phyloP scores from a whole-genome alignment of 257 asterid species.

The Voacanga thouarsii region DNA sequence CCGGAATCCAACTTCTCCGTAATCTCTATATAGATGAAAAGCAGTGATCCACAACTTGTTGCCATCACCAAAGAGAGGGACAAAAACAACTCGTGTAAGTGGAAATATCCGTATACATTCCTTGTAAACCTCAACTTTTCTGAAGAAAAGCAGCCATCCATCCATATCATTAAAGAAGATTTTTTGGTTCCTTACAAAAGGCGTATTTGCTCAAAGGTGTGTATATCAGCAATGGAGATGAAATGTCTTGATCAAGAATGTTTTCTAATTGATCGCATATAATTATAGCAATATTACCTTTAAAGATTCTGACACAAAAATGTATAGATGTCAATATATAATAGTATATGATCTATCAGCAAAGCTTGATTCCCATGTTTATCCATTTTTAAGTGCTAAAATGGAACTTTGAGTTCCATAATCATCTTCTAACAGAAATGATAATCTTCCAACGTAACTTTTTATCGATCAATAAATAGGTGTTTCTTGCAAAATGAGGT shows the following conservation, averaged over 20 bases:
- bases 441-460: neutral
- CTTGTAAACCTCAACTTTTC: conserved; percentile 10
- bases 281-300: too few species aligned
- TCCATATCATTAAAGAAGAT: conserved; percentile 1
- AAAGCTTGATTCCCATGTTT: conserved; percentile 3
- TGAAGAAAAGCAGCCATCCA: neutral
- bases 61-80: conserved; percentile 10
- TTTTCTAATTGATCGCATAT: neutral
- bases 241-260: neutral
- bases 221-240: neutral
- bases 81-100: neutral
- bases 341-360: neutral
- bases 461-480: neutral
- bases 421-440: neutral
- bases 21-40: neutral
- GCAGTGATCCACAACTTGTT: conserved; percentile 19
- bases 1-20: conserved; percentile 3
- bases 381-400: neutral
- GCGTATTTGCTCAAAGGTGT: neutral
- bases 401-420: neutral
- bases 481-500: conserved; percentile 1
- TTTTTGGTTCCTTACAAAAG: neutral
- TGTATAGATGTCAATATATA: neutral
- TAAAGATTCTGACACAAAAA: neutral
- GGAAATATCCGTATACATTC: neutral